phyloP scores from a whole-genome alignment of 495 filamentous ascomycete genomes.

The Podospora pseudocomata region DNA sequence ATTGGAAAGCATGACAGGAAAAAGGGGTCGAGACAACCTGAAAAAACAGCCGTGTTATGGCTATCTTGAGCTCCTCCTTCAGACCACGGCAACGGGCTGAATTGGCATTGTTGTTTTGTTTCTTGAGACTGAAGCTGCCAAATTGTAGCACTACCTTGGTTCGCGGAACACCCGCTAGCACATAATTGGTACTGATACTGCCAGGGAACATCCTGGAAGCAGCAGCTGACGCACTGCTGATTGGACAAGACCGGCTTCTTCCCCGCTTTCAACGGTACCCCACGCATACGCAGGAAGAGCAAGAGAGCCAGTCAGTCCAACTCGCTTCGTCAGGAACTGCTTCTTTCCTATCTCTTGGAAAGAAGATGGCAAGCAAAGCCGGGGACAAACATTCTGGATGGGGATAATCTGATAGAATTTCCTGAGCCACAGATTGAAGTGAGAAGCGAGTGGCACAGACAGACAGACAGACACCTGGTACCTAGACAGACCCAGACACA shows the following conservation, averaged over 20 bases:
- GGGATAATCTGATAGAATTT: neutral
- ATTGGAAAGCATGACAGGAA: neutral
- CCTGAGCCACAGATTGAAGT: neutral
- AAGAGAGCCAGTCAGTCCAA: neutral
- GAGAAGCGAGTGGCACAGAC: neutral
- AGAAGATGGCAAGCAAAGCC: neutral
- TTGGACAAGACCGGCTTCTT: conserved; percentile 5
- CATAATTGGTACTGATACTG: conserved; percentile 4
- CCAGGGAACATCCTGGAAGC: conserved; percentile 7
- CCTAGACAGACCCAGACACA: neutral
- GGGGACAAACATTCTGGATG: neutral
- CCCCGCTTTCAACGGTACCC: conserved; percentile 21
- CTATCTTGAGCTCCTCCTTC: neutral
- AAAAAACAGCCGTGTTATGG: neutral
- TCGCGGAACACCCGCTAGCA: conserved; percentile 13
- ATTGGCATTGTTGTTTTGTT: neutral
- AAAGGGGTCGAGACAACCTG: neutral
- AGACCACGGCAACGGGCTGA: neutral
- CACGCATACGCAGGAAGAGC: conserved; percentile 13
- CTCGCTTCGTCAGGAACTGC: neutral
- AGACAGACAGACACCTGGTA: neutral
- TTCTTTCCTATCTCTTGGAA: neutral
- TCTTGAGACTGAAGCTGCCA: neutral
- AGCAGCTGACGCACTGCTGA: conserved; percentile 3
- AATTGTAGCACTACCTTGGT: conserved; percentile 15